A percentile compares a stretch with the other conserved stretches of the same genome.
Evolutionary conservation across 352 stramenopile species (phyloP).

Genomic region (Globisporangium spinosum): DNA sequence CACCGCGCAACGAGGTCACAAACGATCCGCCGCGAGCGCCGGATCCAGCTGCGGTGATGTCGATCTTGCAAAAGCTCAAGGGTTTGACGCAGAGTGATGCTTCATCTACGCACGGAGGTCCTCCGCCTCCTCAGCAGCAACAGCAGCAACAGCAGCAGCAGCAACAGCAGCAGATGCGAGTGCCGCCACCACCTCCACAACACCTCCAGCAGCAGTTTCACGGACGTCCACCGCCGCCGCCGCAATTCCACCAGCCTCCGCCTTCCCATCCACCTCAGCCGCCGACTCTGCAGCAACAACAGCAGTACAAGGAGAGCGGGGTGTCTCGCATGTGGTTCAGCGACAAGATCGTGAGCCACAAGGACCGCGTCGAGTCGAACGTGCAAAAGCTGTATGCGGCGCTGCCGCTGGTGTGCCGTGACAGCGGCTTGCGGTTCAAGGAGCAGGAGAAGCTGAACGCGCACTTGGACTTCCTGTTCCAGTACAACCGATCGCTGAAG

Average conservation of each 20-base stretch:
- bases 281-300: constrained; percentile 2
- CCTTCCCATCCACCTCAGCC: constrained; percentile 10
- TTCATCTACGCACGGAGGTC: not conserved
- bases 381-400: constrained; percentile 84
- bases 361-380: constrained; percentile 82
- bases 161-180: constrained; percentile 4
- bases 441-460: constrained; percentile 75
- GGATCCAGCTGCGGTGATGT: constrained; percentile 77
- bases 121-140: constrained; percentile 11
- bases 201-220: constrained; percentile 9
- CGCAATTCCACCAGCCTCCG: constrained; percentile 8
- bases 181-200: constrained; percentile 3
- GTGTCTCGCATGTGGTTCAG: constrained; percentile 84
- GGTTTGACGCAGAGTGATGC: constrained; percentile 35
- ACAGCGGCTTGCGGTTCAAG: constrained; percentile 77
- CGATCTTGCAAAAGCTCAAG: constrained; percentile 82
- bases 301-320: constrained; percentile 31
- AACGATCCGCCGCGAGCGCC: constrained; percentile 54
- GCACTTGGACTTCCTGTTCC: constrained; percentile 85
- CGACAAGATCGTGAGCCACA: constrained; percentile 77
- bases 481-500: constrained; percentile 80
- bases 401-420: constrained; percentile 73
- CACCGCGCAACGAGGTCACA: constrained; percentile 40
- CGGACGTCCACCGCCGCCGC: constrained; percentile 1
- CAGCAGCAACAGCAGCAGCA: constrained; percentile 10